Conservation (phyloP, 148 eudicot genomes). For the Silene latifolia region DNA sequence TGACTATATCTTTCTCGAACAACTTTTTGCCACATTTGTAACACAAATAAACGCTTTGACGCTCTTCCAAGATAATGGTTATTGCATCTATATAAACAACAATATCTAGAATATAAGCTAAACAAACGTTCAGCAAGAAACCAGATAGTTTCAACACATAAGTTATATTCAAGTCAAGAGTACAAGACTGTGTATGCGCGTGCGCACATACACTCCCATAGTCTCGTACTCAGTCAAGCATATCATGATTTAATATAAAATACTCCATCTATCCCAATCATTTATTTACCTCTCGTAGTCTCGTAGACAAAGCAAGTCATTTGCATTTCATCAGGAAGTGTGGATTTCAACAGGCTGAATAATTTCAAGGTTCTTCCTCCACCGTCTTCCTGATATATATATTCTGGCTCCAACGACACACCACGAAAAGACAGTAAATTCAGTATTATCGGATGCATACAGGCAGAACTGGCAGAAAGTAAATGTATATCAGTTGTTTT, state of each 20-base stretch:
- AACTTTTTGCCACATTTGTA: no score
- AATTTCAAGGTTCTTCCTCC: conserved; percentile 87
- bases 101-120: conserved; percentile 66
- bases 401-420: conserved; percentile 82
- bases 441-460: background rate
- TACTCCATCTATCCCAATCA: no score
- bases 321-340: conserved; percentile 41
- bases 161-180: background rate
- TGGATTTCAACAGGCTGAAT: conserved; percentile 84
- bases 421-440: conserved; percentile 82
- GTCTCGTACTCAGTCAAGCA: background rate
- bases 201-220: background rate
- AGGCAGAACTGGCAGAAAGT: background rate
- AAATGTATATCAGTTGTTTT: background rate
- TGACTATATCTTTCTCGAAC: no score
- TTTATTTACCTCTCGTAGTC: no score
- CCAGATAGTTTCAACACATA: conserved; percentile 1
- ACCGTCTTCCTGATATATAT: conserved; percentile 82
- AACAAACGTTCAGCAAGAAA: conserved; percentile 71
- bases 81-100: conserved; percentile 83
- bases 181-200: no score
- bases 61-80: conserved; percentile 76
- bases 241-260: conserved; percentile 9
- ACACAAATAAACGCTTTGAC: conserved; percentile 36
- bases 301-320: conserved; percentile 92